Conservation (phyloP, 2,329 filamentous ascomycete species). For the Aspergillus fijiensis region DNA sequence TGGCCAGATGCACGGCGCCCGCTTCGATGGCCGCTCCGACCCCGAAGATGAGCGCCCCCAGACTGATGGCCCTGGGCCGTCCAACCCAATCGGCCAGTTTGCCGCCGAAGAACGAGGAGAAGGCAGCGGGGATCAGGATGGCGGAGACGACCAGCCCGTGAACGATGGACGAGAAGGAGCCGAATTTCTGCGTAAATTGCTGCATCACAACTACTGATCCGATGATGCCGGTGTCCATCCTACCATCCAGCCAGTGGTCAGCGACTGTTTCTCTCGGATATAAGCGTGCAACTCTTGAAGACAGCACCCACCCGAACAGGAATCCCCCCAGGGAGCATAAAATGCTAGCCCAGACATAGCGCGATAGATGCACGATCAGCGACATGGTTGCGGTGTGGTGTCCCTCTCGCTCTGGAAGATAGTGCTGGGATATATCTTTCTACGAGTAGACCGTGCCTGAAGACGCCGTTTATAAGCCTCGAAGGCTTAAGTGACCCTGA, state of each 20-base stretch:
- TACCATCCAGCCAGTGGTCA: neutral
- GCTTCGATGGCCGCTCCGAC: slow-evolving; percentile 56
- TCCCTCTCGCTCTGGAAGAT: too few species aligned
- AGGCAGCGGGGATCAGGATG: slow-evolving; percentile 57
- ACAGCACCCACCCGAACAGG: neutral
- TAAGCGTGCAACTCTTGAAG: neutral
- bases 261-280: too few species aligned
- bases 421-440: too few species aligned
- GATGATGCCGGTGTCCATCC: slow-evolving; percentile 56
- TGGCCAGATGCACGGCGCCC: slow-evolving; percentile 46
- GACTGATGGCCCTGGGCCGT: slow-evolving; percentile 49
- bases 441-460: too few species aligned
- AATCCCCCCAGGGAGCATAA: neutral
- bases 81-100: slow-evolving; percentile 55
- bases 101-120: slow-evolving; percentile 59
- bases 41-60: slow-evolving; percentile 55
- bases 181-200: slow-evolving; percentile 52
- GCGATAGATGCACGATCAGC: neutral
- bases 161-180: slow-evolving; percentile 51
- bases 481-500: too few species aligned
- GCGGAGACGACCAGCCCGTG: slow-evolving; percentile 60
- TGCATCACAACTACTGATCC: slow-evolving; percentile 61
- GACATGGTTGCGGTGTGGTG: neutral
- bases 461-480: too few species aligned
- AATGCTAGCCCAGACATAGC: neutral